Percentiles rank a stretch among this genome's conserved stretches.
Conservation (phyloP, 192 early-diverging fungal species). For the Coemansia sp. region DNA sequence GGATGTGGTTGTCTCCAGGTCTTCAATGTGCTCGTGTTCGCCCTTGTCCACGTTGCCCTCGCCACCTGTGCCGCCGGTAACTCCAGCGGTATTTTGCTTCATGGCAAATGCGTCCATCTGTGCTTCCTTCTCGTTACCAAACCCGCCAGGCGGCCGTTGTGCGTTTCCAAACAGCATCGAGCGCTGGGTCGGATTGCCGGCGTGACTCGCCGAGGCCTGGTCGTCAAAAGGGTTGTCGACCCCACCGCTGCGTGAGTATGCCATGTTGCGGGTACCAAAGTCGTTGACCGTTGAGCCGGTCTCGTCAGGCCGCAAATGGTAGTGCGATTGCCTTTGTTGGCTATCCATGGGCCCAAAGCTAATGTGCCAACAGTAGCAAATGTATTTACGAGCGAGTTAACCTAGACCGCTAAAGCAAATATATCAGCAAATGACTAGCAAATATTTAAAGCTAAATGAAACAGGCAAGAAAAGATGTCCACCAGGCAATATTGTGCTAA, state of each 20-base stretch:
- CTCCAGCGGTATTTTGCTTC: conserved; percentile 10
- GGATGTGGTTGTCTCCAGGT: conserved; percentile 34
- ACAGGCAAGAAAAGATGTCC: neutral
- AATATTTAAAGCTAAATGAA: neutral
- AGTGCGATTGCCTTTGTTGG: conserved; percentile 27
- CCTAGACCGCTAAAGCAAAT: neutral
- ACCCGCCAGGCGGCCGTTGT: neutral
- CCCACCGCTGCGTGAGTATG: conserved; percentile 4
- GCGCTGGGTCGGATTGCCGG: neutral
- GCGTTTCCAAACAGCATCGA: conserved; percentile 2
- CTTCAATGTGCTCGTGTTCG: conserved; percentile 38
- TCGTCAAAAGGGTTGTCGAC: conserved; percentile 38
- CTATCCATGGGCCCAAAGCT: conserved; percentile 17
- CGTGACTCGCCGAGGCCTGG: conserved; percentile 15
- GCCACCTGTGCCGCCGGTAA: conserved; percentile 36
- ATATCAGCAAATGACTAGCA: conserved; percentile 2
- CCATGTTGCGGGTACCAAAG: conserved; percentile 17
- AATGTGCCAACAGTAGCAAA: neutral
- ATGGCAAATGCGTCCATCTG: conserved; percentile 29
- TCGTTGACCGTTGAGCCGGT: conserved; percentile 28
- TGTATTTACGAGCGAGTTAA: neutral
- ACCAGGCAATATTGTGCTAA: neutral
- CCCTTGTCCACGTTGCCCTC: conserved; percentile 40
- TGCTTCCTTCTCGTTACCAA: conserved; percentile 14
- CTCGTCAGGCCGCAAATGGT: conserved; percentile 14